A percentile compares a stretch with the other conserved stretches of the same genome.
Conservation (phyloP, 345 rosid species). For the Odontarrhena argentea region DNA sequence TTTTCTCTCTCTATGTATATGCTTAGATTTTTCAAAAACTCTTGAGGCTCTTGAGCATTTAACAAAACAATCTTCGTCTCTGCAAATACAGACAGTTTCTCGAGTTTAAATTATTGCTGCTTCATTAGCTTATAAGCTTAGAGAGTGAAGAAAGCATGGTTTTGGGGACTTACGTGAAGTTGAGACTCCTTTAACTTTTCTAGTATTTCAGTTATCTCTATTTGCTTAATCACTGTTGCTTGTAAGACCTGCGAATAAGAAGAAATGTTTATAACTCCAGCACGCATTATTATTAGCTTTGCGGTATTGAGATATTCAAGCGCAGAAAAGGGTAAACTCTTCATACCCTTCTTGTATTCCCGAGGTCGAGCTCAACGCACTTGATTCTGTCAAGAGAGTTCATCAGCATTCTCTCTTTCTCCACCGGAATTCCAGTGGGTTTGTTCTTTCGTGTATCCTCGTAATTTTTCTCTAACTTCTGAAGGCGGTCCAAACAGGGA, state of each 20-base stretch:
- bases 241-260: slow-evolving; percentile 63
- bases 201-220: slow-evolving; percentile 68
- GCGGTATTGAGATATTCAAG: background rate
- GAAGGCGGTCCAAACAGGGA: slow-evolving; percentile 81
- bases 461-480: slow-evolving; percentile 62
- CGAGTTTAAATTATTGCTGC: slow-evolving; percentile 12
- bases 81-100: slow-evolving; percentile 17
- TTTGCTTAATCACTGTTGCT: slow-evolving; percentile 68
- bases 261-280: background rate
- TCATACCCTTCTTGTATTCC: slow-evolving; percentile 70
- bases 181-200: slow-evolving; percentile 60
- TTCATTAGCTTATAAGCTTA: background rate
- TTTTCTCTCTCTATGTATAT: no score
- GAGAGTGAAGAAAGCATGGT: no score
- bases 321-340: background rate
- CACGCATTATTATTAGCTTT: background rate
- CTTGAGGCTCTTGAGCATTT: background rate
- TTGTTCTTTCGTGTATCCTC: slow-evolving; percentile 61
- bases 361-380: slow-evolving; percentile 83
- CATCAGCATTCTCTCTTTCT: slow-evolving; percentile 78
- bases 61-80: slow-evolving; percentile 43
- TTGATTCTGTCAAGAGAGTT: slow-evolving; percentile 86
- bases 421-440: slow-evolving; percentile 71
- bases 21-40: no score
- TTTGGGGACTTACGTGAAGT: slow-evolving; percentile 58